Base-by-base conservation (phyloP, 345 rosid genomes). In the Erysimum cheiranthoides region DNA sequence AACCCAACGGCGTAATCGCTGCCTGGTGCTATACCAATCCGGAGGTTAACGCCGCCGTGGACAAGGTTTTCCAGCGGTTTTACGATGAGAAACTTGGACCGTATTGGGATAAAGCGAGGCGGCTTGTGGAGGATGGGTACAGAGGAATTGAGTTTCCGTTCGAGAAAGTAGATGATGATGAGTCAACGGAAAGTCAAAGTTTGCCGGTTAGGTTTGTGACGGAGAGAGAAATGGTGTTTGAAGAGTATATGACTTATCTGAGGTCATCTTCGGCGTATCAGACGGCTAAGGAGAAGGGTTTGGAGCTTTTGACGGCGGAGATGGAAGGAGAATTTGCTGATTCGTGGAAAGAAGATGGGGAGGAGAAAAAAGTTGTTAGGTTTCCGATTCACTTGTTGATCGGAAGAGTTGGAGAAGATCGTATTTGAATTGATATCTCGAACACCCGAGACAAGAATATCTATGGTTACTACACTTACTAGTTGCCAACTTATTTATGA, bases 11-110 rank as follows among this genome's bases (percentile, higher is more conserved):
- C 0, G 90, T 88, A 10, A 18, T 90, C 39, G 96, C 93, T 0
- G 86, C 93, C 0, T 90, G 98, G 95, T 90, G 98, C 87, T 93
- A 93, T 88, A 86, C 91, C 4, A 56, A 58, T 6, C 96, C 95
- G 10, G 73, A 86, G 74, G 81, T 93, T 27, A 82, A 85, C 65
- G 46, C 45, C 61, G 16, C 85, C 4, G 83, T 94, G 0, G 92
- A 94, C 71, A 35, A 81, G 4, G 84, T 87, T 14, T 84, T 90
- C 71, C 21, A 36, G 10, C 81, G 84, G 11, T 89, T 86, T 45
- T 87, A 92, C 82, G 1, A 10, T 3, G 70, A 83, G 4, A 86
- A 66, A 45, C 68, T 81, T 8, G 28, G 62, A 0, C 87, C 93
- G 1, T 83, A 82, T 39, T 92, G 95, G 96, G 92, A 89, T 39